Base-by-base conservation (phyloP, 2,329 filamentous ascomycete species). In the Trichoderma sp. region DNA sequence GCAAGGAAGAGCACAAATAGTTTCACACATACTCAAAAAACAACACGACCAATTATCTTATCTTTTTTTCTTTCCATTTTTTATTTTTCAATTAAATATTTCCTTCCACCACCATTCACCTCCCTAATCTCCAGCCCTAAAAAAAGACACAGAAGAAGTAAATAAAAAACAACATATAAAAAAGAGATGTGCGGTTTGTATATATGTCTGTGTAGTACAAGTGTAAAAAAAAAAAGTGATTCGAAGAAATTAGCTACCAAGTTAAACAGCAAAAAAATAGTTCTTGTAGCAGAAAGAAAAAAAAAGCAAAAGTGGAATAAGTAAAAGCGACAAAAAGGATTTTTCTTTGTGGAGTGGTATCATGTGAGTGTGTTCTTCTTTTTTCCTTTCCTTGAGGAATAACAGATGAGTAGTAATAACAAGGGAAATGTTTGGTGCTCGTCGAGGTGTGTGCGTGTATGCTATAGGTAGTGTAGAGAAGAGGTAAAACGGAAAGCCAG, bases 291-390 rank as follows among this genome's bases (percentile, higher is more conserved):
- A 49, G 29, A 19, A 53, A 27, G 29, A 53, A 29, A 16, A 6
- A 53, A 53, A 14, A 2, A n/a, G 40, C 6, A 11, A n/a, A n/a
- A 29, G 6, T 14, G 29, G 6, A 53, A 8, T 2, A 43, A 29
- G 16, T 3, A 53, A 55, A 55, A 55, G 11, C 24, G 52, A 55
- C 14, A 27, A 55, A 53, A 49, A 24, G 47, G 47, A 24, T 49
- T 49, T 49, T 49, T 24, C 21, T 47, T 47, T 49, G 19, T 63
- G 47, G 40, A 35, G 55, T 64, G 61, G 61, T 64, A 64, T 64
- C 61, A 64, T 64, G 61, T 64, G 19, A 60, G 57, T 57, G 40
- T 43, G 40, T 43, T 8, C 16, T 10, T n/a, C 19, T 19, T 16
- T 43, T 43, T 7, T n/a, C 27, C 47, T 24, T 63, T 63, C 31